Base-by-base conservation (phyloP, 371 early-diverging fungal species). In the Apophysomyces trapeziformis region DNA sequence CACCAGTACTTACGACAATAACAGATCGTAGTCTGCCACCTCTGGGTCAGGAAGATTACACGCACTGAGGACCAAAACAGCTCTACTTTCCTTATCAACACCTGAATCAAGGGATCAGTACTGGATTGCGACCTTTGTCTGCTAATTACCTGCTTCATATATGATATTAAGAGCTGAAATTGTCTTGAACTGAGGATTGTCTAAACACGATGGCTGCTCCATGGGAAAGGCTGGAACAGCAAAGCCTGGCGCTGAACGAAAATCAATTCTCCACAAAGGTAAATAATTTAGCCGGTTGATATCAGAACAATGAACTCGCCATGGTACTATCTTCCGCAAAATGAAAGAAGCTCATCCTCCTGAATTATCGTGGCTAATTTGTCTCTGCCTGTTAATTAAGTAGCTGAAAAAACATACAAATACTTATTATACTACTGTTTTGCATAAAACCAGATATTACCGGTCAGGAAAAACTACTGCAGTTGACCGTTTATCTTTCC, bases 11-110 rank as follows among this genome's bases (percentile, higher is more conserved):
- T 50, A 87, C 89, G 78, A 79, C 14, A 93, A 71, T 50, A 95
- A 75, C 45, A 78, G 66, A 69, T 95, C 91, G 67, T 93, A 93
- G 70, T 93, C 80, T 4, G 85, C 84, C 1, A 72, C 68, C 14
- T 66, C 62, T 6, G 93, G 90, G 67, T 87, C 82, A 6, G 93
- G 95, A 45, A 95, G 72, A 57, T 86, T 83, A 78, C 90, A 87
- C 9, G 90, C 87, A 74, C 90, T 88, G 60, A 95, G 77, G 26
- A 86, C 88, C 14, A 93, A 74, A 68, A 93, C 84, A 6, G 92
- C 90, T 59, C 88, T 75, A 68, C 88, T 86, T 57, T 92, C 90
- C 69, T 72, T 85, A 74, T 94, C 95, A 39, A 90, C 84, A 12
- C 95, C 91, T 91, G 64, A 37, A 36, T 44, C 54, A 50, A 26